Conservation (phyloP, 1,284 basidiomycete genomes). For the Trametes pubescens region DNA sequence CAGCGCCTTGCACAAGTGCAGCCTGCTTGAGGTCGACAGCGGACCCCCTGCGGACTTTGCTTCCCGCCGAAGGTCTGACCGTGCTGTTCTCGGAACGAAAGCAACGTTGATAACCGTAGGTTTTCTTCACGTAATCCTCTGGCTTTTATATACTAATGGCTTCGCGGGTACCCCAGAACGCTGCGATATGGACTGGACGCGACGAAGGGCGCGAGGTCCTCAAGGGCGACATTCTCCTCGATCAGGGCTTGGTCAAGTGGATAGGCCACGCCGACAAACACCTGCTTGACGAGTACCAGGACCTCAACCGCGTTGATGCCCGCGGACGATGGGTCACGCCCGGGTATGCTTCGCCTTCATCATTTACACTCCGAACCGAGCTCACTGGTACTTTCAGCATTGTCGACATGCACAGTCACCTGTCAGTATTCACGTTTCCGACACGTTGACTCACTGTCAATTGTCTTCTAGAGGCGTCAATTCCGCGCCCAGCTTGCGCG, state of each 20-base stretch:
- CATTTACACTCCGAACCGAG: neutral
- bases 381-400: constrained; percentile 43
- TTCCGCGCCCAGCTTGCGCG: constrained; percentile 34
- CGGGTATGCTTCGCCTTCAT: constrained; percentile 23
- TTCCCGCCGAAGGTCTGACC: constrained; percentile 64
- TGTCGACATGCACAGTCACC: constrained; percentile 53
- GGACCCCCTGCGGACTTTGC: constrained; percentile 57
- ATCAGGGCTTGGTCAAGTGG: constrained; percentile 61
- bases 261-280: constrained; percentile 50
- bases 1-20: constrained; percentile 44
- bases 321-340: constrained; percentile 38
- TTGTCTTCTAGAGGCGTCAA: constrained; percentile 25
- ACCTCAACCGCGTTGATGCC: constrained; percentile 33
- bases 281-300: constrained; percentile 15
- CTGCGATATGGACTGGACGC: constrained; percentile 71
- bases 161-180: constrained; percentile 49
- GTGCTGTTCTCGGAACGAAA: constrained; percentile 67
- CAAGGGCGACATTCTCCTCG: constrained; percentile 61
- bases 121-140: neutral
- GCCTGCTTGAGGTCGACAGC: constrained; percentile 46
- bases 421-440: constrained; percentile 7
- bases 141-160: neutral
- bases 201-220: constrained; percentile 61
- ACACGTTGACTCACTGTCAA: neutral
- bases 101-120: constrained; percentile 51